phyloP scores from a whole-genome alignment of 768 basidiomycete species.

The Calvatia gigantea region DNA sequence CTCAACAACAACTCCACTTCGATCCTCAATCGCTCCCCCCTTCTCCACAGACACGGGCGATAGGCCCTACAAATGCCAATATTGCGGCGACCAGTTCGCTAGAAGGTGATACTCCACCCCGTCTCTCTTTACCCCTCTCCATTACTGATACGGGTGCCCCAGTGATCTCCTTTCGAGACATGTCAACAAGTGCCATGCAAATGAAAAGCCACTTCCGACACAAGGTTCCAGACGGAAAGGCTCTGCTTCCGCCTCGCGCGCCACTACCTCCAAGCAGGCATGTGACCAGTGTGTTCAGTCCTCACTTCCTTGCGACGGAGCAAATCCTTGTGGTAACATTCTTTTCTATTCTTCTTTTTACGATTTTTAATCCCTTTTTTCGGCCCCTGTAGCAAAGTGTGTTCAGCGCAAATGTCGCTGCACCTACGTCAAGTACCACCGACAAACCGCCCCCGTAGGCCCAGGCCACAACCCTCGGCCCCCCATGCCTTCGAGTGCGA shows the following conservation, averaged over 20 bases:
- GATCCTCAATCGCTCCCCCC: conserved; percentile 15
- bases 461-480: conserved; percentile 58
- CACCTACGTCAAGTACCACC: conserved; percentile 80
- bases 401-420: conserved; percentile 66
- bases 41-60: conserved; percentile 73
- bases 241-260: conserved; percentile 60
- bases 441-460: conserved; percentile 75
- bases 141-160: conserved; percentile 5
- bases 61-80: conserved; percentile 84
- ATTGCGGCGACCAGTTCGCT: conserved; percentile 89
- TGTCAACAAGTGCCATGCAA: conserved; percentile 84
- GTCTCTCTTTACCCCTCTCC: conserved; percentile 2
- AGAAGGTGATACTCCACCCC: conserved; percentile 48
- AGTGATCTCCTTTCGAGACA: conserved; percentile 86
- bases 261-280: conserved; percentile 77
- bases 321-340: conserved; percentile 70
- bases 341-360: background rate
- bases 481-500: conserved; percentile 15
- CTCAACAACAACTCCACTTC: conserved; percentile 13
- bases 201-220: conserved; percentile 53
- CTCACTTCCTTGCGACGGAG: conserved; percentile 74
- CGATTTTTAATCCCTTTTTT: background rate
- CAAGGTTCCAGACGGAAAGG: conserved; percentile 59
- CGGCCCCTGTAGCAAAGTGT: conserved; percentile 70
- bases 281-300: conserved; percentile 83